Evolutionary conservation across 129 eudicot genomes (phyloP).

Genomic region (Solidago caesia): DNA sequence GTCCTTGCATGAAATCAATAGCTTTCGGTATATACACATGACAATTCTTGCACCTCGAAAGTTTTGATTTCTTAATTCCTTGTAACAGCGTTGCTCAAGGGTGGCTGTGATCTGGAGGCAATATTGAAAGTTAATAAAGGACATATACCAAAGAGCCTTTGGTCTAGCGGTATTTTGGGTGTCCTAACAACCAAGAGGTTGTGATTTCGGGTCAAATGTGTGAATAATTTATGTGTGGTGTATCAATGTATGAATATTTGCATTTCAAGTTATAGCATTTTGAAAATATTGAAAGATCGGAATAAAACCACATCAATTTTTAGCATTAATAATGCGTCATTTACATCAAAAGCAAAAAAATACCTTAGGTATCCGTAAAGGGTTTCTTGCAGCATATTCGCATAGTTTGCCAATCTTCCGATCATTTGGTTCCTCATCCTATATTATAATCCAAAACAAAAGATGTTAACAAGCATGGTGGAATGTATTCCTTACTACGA

Average conservation of each 20-base stretch:
- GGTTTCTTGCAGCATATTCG: constrained; percentile 82
- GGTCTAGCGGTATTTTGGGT: too few relatives aligned
- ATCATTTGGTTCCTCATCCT: constrained; percentile 83
- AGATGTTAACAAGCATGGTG: background rate
- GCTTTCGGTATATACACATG: constrained; percentile 72
- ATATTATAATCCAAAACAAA: constrained; percentile 29
- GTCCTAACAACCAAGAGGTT: too few relatives aligned
- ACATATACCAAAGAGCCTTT: background rate
- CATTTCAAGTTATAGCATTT: background rate
- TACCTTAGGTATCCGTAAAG: constrained; percentile 83
- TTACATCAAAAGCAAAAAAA: constrained; percentile 15
- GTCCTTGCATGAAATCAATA: constrained; percentile 68
- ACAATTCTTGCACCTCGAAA: constrained; percentile 59
- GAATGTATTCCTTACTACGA: background rate
- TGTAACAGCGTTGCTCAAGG: constrained; percentile 75
- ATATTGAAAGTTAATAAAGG: constrained; percentile 18
- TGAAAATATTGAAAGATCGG: background rate
- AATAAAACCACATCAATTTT: background rate
- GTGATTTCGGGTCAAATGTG: too few relatives aligned
- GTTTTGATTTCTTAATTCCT: constrained; percentile 73
- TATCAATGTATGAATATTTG: background rate
- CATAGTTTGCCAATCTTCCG: constrained; percentile 67
- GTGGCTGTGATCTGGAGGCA: constrained; percentile 60
- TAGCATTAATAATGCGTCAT: background rate
- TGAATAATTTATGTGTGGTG: background rate